Evolutionary conservation across 2,329 filamentous ascomycete genomes (phyloP).

Genomic region (Cladosporium austrohemisphaericum): DNA sequence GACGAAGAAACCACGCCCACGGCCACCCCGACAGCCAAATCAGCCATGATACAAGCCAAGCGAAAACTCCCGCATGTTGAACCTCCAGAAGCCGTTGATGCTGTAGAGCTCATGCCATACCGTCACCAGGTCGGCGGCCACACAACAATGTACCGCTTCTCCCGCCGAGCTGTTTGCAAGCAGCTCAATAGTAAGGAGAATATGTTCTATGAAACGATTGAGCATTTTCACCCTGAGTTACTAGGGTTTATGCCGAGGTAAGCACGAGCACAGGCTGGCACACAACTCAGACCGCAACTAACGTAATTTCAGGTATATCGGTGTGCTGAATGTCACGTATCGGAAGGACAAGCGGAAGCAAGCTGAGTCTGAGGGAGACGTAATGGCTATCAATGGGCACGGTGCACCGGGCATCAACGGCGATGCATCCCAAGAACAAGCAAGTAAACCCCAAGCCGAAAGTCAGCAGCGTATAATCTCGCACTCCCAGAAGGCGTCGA

Average conservation of each 20-base stretch:
- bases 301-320: conserved; percentile 84
- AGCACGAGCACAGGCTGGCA: no score
- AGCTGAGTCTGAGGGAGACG: conserved; percentile 7
- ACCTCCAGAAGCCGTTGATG: conserved; percentile 66
- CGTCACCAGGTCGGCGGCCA: conserved; percentile 97
- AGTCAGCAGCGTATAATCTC: conserved; percentile 54
- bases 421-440: conserved; percentile 14
- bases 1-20: conserved; percentile 51
- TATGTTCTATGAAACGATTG: conserved; percentile 96
- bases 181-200: conserved; percentile 97
- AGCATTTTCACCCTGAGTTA: conserved; percentile 83
- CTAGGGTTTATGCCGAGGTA: conserved; percentile 81
- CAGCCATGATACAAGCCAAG: conserved; percentile 29
- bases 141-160: conserved; percentile 94
- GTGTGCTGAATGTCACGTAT: conserved; percentile 93
- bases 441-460: conserved; percentile 21
- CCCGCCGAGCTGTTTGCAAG: conserved; percentile 91
- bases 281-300: no score
- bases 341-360: conserved; percentile 67
- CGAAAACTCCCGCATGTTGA: conserved; percentile 29
- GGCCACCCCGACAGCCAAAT: conserved; percentile 35
- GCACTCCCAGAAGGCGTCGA: conserved; percentile 71
- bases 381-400: conserved; percentile 1
- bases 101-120: conserved; percentile 94
- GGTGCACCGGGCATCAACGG: not conserved